These are phyloP conservation scores for Populus nigra DNA, from an alignment of 345 rosid genomes.

Conservation along the genomic window DNA sequence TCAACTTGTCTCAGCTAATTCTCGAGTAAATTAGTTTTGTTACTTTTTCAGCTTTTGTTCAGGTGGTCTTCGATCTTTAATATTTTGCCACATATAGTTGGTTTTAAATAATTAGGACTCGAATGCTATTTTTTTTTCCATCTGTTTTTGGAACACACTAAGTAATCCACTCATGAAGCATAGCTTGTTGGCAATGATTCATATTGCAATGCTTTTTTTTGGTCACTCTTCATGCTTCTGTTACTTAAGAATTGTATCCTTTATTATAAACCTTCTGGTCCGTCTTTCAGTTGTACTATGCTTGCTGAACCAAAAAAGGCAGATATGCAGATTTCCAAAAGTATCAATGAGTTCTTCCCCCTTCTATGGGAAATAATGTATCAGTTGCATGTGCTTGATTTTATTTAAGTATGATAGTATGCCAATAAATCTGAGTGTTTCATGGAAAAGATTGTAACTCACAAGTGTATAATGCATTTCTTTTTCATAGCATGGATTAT, in stretches of 20 bases:
- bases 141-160: not conserved
- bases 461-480: not conserved
- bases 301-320: not conserved
- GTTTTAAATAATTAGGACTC: not conserved
- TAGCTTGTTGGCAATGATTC: not conserved
- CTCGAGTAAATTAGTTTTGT: no score
- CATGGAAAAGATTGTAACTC: not conserved
- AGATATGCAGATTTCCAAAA: no score
- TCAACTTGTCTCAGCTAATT: not conserved
- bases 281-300: not conserved
- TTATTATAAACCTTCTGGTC: not conserved
- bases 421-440: not conserved
- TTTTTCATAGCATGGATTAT: not conserved
- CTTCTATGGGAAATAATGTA: not conserved
- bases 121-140: not conserved
- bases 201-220: not conserved
- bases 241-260: not conserved
- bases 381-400: not conserved
- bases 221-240: not conserved
- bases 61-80: not conserved
- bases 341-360: not conserved
- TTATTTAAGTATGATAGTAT: not conserved
- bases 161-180: not conserved
- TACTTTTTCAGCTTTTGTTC: not conserved
- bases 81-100: not conserved